Conservation (phyloP, 805 yeast species). For the Candida odintsovae region DNA sequence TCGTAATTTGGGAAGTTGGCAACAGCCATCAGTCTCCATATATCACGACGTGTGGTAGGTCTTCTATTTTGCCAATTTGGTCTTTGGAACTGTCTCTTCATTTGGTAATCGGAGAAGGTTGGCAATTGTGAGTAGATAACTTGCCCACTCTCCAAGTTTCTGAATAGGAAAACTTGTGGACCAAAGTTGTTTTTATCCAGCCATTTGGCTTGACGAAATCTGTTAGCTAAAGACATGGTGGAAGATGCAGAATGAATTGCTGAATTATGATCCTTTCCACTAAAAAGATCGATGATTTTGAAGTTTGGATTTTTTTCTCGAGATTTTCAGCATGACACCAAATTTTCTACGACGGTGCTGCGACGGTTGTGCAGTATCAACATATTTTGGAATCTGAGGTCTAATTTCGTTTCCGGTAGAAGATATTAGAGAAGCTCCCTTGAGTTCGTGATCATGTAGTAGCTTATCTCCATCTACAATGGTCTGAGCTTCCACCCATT, state of each 20-base stretch:
- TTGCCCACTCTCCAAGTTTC: constrained; percentile 86
- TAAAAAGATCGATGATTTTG: neutral
- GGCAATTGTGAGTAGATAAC: constrained; percentile 86
- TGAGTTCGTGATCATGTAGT: too few species aligned
- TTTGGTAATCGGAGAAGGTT: constrained; percentile 36
- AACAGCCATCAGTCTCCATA: constrained; percentile 89
- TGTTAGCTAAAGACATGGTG: constrained; percentile 13
- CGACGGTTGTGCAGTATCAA: neutral
- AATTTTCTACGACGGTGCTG: neutral
- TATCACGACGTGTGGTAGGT: constrained; percentile 76
- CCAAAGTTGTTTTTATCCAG: constrained; percentile 56
- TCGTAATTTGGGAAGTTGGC: constrained; percentile 59
- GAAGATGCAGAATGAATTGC: neutral
- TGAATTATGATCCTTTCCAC: neutral
- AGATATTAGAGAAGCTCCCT: too few species aligned
- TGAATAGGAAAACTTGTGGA: constrained; percentile 78
- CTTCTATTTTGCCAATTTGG: constrained; percentile 88
- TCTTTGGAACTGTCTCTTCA: constrained; percentile 60
- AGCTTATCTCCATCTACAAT: too few species aligned
- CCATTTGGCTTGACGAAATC: constrained; percentile 56
- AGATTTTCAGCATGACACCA: neutral
- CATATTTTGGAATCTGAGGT: too few species aligned
- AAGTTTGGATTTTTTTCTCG: neutral
- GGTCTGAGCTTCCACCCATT: too few species aligned
- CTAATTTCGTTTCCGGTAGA: too few species aligned